Evolutionary conservation across 192 early-diverging fungal genomes (phyloP).

Genomic region (Coemansia sp.): DNA sequence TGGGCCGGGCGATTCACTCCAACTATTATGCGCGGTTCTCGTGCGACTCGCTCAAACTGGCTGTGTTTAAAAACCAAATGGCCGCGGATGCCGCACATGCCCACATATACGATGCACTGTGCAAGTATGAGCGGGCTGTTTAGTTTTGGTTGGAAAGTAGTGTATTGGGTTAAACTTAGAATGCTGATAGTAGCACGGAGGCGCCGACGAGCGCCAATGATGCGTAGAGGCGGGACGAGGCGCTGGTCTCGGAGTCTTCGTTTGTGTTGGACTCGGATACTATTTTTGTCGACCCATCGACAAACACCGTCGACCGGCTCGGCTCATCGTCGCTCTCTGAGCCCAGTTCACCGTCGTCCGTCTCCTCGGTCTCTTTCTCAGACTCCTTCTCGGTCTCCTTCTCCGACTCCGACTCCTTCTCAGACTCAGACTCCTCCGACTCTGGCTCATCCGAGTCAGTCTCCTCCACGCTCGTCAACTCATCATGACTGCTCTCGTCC

Average conservation of each 20-base stretch:
- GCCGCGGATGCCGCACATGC: constrained; percentile 66
- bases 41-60: constrained; percentile 74
- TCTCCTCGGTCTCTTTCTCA: not conserved
- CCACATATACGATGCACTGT: constrained; percentile 66
- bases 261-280: not conserved
- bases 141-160: no score
- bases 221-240: constrained; percentile 1
- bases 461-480: not conserved
- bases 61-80: constrained; percentile 75
- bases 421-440: not conserved
- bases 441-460: not conserved
- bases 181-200: constrained; percentile 21
- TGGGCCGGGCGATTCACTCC: constrained; percentile 80
- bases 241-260: not conserved
- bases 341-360: not conserved
- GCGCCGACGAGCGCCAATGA: constrained; percentile 27
- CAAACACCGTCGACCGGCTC: constrained; percentile 22
- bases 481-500: not conserved
- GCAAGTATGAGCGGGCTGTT: constrained; percentile 14
- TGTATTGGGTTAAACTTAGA: constrained; percentile 13
- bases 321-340: not conserved
- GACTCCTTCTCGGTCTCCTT: not conserved
- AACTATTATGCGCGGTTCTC: constrained; percentile 67
- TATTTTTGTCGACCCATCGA: constrained; percentile 11
- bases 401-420: not conserved